A percentile compares a stretch with the other conserved stretches of the same genome.
These are phyloP conservation scores for Solanum lycopersicoides DNA, from an alignment of 257 asterid genomes.

Conservation along the genomic window DNA sequence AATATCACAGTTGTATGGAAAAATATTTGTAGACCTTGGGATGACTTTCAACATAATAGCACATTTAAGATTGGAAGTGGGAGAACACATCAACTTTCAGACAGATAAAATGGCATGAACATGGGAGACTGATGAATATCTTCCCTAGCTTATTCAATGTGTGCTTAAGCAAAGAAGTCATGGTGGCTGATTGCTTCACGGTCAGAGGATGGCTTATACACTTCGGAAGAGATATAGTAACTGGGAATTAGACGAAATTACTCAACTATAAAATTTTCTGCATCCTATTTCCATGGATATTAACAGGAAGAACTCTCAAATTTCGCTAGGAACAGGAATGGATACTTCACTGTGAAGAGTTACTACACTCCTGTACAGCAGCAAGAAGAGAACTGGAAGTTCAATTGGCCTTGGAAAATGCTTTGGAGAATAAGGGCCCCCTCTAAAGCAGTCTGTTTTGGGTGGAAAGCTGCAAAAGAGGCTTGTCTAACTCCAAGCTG, in stretches of 20 bases:
- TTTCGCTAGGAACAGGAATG: neutral
- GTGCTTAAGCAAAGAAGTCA: neutral
- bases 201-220: neutral
- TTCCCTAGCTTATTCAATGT: neutral
- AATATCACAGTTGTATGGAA: neutral
- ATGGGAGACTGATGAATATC: neutral
- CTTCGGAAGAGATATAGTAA: neutral
- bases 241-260: neutral
- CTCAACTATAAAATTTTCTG: neutral
- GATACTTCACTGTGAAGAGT: neutral
- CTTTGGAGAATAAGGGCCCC: neutral
- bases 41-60: neutral
- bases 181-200: neutral
- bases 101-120: neutral
- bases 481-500: neutral
- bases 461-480: neutral
- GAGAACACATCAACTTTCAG: neutral
- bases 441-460: neutral
- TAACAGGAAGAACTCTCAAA: neutral
- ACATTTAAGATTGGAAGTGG: neutral
- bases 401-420: neutral
- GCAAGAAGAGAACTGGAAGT: neutral
- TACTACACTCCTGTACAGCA: neutral
- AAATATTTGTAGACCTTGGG: neutral
- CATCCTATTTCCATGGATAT: neutral